These are phyloP conservation scores for Fusarium sublunatum DNA, from an alignment of 2,329 filamentous ascomycete species.

Conservation along the genomic window DNA sequence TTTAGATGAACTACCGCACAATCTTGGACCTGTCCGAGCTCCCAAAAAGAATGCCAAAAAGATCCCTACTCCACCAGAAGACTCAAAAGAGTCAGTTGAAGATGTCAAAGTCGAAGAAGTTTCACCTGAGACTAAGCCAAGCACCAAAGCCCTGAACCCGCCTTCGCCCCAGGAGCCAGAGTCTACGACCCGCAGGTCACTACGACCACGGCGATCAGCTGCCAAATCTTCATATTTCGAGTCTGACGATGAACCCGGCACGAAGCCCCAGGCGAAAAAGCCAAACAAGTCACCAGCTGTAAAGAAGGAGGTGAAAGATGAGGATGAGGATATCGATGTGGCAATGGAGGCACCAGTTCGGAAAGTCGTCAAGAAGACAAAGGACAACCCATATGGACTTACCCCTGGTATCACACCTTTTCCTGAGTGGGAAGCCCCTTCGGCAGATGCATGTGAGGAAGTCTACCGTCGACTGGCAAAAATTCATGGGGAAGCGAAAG, in stretches of 20 bases:
- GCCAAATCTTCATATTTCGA: slow-evolving; percentile 36
- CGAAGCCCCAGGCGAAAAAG: slow-evolving; percentile 7
- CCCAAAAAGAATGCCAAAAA: slow-evolving; percentile 8
- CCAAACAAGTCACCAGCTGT: neutral
- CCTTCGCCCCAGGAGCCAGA: slow-evolving; percentile 2
- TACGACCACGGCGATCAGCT: slow-evolving; percentile 27
- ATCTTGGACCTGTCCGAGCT: slow-evolving; percentile 26
- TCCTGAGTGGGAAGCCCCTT: slow-evolving; percentile 42
- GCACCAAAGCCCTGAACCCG: neutral
- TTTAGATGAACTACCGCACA: slow-evolving; percentile 36
- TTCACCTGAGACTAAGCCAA: slow-evolving; percentile 1
- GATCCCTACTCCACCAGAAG: slow-evolving; percentile 2
- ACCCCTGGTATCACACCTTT: slow-evolving; percentile 46
- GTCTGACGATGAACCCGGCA: slow-evolving; percentile 34
- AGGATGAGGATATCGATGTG: slow-evolving; percentile 5
- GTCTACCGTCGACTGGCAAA: slow-evolving; percentile 40
- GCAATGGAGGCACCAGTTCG: slow-evolving; percentile 20
- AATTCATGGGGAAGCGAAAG: slow-evolving; percentile 42
- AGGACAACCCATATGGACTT: slow-evolving; percentile 44
- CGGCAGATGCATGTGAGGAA: slow-evolving; percentile 37
- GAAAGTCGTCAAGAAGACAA: slow-evolving; percentile 41
- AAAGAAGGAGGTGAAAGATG: slow-evolving; percentile 34
- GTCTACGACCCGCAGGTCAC: slow-evolving; percentile 13
- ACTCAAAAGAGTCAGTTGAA: neutral
- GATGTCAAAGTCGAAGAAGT: slow-evolving; percentile 6